A percentile compares a stretch with the other conserved stretches of the same genome.
phyloP scores from a whole-genome alignment of 805 yeast species.

The Candida parachauliodes region DNA sequence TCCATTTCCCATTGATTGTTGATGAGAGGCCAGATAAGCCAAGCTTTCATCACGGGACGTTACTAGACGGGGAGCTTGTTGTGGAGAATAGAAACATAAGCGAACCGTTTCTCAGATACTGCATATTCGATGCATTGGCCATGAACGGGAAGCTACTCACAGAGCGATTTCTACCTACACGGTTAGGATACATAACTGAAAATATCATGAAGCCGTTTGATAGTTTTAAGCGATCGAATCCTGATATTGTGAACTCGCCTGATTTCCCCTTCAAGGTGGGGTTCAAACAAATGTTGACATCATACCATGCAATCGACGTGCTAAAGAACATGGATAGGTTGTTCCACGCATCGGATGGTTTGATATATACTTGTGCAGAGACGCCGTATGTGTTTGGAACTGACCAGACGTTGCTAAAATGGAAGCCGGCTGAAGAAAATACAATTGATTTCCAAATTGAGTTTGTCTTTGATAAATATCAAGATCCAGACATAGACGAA shows the following conservation, averaged over 20 bases:
- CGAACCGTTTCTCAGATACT: conserved; percentile 55
- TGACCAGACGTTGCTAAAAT: conserved; percentile 78
- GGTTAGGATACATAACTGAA: conserved; percentile 83
- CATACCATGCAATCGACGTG: conserved; percentile 74
- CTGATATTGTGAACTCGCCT: conserved; percentile 62
- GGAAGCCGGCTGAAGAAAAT: conserved; percentile 97
- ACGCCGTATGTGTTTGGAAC: conserved; percentile 88
- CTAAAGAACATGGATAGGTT: conserved; percentile 66
- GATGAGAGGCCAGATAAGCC: conserved; percentile 44
- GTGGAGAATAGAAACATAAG: conserved; percentile 60
- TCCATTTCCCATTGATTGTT: conserved; percentile 71
- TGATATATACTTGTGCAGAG: conserved; percentile 87
- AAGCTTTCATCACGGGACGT: conserved; percentile 77
- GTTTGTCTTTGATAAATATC: conserved; percentile 53
- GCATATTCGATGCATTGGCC: conserved; percentile 89
- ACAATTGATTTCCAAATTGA: conserved; percentile 82
- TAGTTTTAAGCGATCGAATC: conserved; percentile 61
- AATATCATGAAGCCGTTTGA: conserved; percentile 80
- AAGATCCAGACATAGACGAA: conserved; percentile 62
- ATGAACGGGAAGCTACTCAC: conserved; percentile 72
- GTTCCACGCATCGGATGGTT: conserved; percentile 89
- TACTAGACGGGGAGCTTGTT: conserved; percentile 93
- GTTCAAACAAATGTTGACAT: conserved; percentile 82
- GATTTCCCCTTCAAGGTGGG: conserved; percentile 80
- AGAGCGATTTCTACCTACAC: conserved; percentile 67